Conservation (phyloP, 352 stramenopile species). For the Thalassiosira mediterranea region DNA sequence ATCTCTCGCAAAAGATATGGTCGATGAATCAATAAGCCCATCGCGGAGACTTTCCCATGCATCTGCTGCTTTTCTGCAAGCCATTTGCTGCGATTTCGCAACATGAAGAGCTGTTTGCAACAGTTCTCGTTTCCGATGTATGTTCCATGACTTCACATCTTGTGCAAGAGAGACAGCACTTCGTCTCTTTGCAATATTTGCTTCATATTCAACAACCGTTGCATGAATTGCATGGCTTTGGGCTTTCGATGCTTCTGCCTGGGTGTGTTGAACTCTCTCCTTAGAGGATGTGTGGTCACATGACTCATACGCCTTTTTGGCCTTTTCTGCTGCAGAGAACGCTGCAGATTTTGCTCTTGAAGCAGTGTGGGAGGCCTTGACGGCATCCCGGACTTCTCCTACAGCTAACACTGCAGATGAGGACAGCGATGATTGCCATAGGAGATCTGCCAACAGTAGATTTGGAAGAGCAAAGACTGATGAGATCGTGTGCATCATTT, state of each 20-base stretch:
- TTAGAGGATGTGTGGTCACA: conserved; percentile 34
- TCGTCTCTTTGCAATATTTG: conserved; percentile 67
- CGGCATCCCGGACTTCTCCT: conserved; percentile 69
- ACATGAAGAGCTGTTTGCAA: conserved; percentile 56
- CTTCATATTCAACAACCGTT: conserved; percentile 80
- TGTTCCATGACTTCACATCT: conserved; percentile 82
- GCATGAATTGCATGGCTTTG: conserved; percentile 81
- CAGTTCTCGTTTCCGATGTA: conserved; percentile 75
- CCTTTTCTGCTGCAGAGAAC: conserved; percentile 58
- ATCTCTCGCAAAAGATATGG: conserved; percentile 42
- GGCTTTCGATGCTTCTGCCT: conserved; percentile 60
- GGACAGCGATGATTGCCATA: conserved; percentile 75
- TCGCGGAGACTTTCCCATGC: conserved; percentile 74
- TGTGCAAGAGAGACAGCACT: conserved; percentile 71
- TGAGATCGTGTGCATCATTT: background rate
- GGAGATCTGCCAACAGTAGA: conserved; percentile 50
- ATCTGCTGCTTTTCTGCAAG: conserved; percentile 58
- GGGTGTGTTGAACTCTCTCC: conserved; percentile 61
- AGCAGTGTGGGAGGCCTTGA: conserved; percentile 68
- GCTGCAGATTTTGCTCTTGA: conserved; percentile 69
- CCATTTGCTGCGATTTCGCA: conserved; percentile 71
- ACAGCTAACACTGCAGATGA: conserved; percentile 66
- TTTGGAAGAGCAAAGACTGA: conserved; percentile 2
- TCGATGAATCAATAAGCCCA: conserved; percentile 63
- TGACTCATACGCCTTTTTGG: conserved; percentile 52